Percentiles rank a stretch among this genome's conserved stretches.
Conservation (phyloP, 2,329 filamentous ascomycete genomes). For the Corinectria fuckeliana region DNA sequence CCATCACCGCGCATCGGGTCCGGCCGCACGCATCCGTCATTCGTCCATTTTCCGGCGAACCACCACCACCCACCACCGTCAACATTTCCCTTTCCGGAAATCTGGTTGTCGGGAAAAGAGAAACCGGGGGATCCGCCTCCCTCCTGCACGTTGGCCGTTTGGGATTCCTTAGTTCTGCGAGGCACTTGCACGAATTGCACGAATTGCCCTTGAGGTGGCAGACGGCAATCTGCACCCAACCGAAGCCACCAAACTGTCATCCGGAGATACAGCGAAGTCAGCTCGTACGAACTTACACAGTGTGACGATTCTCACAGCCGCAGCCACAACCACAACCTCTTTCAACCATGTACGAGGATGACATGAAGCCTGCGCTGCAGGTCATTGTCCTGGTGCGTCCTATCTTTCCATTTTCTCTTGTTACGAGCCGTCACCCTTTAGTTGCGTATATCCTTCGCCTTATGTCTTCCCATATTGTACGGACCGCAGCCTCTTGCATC, state of each 20-base stretch:
- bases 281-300: background rate
- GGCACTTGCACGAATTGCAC: background rate
- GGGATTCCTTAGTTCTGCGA: background rate
- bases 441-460: background rate
- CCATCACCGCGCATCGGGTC: constrained; percentile 1
- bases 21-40: background rate
- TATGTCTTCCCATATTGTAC: background rate
- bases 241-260: background rate
- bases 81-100: background rate
- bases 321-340: background rate
- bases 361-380: constrained; percentile 64
- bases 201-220: background rate
- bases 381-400: constrained; percentile 75
- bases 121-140: background rate
- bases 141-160: background rate
- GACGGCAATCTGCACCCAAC: constrained; percentile 5
- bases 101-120: background rate
- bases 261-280: background rate
- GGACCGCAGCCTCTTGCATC: background rate
- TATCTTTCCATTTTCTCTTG: constrained; percentile 11
- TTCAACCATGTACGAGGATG: constrained; percentile 33
- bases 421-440: background rate
- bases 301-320: constrained; percentile 9
- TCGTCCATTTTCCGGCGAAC: background rate
- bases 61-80: background rate